These are phyloP conservation scores for Ambrosia artemisiifolia DNA, from an alignment of 129 eudicot genomes.

Conservation along the genomic window DNA sequence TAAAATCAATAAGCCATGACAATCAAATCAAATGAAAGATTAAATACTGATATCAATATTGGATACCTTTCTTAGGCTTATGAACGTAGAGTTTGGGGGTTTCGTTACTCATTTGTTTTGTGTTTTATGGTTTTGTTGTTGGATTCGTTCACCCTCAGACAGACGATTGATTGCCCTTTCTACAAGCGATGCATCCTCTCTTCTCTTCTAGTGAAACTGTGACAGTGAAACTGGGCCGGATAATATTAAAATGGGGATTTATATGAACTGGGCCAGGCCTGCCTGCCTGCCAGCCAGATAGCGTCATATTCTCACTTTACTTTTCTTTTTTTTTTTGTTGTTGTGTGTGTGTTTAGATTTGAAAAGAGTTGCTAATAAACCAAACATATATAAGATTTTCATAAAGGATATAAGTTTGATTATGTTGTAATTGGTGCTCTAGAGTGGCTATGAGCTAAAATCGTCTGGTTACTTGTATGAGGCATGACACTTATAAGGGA, in stretches of 20 bases:
- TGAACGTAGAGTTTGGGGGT: constrained; percentile 55
- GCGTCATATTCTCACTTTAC: neutral
- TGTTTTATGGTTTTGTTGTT: neutral
- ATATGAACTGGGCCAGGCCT: neutral
- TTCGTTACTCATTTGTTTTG: constrained; percentile 49
- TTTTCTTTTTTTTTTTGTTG: no score
- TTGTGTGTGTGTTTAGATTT: no score
- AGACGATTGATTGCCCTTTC: constrained; percentile 1
- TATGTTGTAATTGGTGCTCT: no score
- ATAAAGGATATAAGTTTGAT: no score
- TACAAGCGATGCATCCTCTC: constrained; percentile 9
- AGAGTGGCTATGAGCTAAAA: no score
- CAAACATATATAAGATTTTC: no score
- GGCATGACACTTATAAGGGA: no score
- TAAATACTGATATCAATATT: neutral
- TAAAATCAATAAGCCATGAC: neutral
- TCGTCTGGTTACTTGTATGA: no score
- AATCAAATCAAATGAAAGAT: constrained; percentile 4
- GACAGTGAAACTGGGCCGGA: neutral
- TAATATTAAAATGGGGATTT: constrained; percentile 3
- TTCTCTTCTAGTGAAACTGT: neutral
- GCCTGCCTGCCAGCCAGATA: neutral
- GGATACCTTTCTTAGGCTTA: constrained; percentile 75
- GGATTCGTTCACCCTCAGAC: neutral
- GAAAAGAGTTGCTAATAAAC: no score